Evolutionary conservation across 257 asterid genomes (phyloP).

Genomic region (Capsicum pubescens): DNA sequence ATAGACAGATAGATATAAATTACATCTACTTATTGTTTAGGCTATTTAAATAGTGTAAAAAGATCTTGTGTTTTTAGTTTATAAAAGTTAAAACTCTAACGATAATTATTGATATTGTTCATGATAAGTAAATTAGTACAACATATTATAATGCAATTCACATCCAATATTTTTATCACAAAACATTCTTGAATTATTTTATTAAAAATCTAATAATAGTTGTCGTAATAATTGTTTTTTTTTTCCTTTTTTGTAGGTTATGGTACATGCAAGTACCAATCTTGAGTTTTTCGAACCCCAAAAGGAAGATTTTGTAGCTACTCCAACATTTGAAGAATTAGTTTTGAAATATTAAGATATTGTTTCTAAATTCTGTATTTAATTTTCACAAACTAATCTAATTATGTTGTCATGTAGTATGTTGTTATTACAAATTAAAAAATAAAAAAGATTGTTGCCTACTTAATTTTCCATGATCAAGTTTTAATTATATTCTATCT

Average conservation of each 20-base stretch:
- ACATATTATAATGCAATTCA: background rate
- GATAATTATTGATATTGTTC: background rate
- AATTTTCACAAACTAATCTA: too few species aligned
- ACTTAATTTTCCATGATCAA: too few species aligned
- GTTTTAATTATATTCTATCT: too few species aligned
- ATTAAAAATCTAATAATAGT: background rate
- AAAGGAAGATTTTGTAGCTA: constrained; percentile 21
- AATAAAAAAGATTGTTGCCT: too few species aligned
- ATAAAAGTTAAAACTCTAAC: background rate
- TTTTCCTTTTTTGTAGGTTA: constrained; percentile 48
- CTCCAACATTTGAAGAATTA: constrained; percentile 21
- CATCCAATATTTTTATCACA: background rate
- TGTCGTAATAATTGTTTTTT: too few species aligned
- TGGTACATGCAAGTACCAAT: constrained; percentile 57
- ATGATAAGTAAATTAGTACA: background rate
- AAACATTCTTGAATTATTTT: background rate
- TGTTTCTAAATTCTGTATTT: background rate
- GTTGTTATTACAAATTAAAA: too few species aligned
- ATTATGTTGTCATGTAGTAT: too few species aligned
- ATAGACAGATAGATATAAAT: background rate
- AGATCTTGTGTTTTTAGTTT: background rate
- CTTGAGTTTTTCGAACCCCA: background rate
- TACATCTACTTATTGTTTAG: background rate
- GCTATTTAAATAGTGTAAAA: background rate
- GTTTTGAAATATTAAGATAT: background rate